phyloP scores from a whole-genome alignment of 2,329 filamentous ascomycete species.

The Nigrospora osmanthi region DNA sequence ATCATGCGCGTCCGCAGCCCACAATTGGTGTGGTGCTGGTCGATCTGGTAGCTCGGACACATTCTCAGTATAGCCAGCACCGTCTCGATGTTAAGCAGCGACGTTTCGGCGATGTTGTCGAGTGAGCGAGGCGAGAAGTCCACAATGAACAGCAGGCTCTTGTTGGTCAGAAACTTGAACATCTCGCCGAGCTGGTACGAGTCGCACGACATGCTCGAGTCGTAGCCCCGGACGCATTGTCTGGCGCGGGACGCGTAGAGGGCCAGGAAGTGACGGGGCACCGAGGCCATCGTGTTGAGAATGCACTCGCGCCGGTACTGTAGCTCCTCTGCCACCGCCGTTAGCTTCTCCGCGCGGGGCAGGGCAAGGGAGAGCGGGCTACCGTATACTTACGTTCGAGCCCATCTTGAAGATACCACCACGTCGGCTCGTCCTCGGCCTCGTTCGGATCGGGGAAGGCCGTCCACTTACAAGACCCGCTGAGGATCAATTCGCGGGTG shows the following conservation, averaged over 20 bases:
- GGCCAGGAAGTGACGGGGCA: slow-evolving; percentile 59
- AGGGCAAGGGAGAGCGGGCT: neutral
- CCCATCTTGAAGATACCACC: slow-evolving; percentile 66
- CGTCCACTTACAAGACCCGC: slow-evolving; percentile 55
- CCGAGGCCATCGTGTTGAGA: slow-evolving; percentile 60
- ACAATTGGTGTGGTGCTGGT: slow-evolving; percentile 66
- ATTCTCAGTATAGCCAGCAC: slow-evolving; percentile 56
- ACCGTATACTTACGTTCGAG: slow-evolving; percentile 52
- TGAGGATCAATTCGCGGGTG: slow-evolving; percentile 58
- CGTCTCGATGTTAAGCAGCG: slow-evolving; percentile 52
- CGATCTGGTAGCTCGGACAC: slow-evolving; percentile 65
- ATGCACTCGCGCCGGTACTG: slow-evolving; percentile 58
- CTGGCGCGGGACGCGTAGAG: slow-evolving; percentile 56
- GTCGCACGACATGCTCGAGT: slow-evolving; percentile 64
- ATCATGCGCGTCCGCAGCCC: slow-evolving; percentile 59
- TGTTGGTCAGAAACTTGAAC: slow-evolving; percentile 59
- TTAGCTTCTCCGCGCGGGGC: slow-evolving; percentile 3
- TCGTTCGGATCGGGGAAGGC: slow-evolving; percentile 26
- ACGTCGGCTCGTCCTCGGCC: slow-evolving; percentile 33
- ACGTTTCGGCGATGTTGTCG: slow-evolving; percentile 35
- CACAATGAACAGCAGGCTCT: slow-evolving; percentile 51
- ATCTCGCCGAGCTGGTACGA: slow-evolving; percentile 74
- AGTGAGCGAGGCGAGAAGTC: slow-evolving; percentile 45
- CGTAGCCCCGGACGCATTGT: slow-evolving; percentile 70
- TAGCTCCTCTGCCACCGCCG: slow-evolving; percentile 46